These are phyloP conservation scores for Botrytis sinoallii DNA, from an alignment of 2,329 filamentous ascomycete genomes.

Conservation along the genomic window DNA sequence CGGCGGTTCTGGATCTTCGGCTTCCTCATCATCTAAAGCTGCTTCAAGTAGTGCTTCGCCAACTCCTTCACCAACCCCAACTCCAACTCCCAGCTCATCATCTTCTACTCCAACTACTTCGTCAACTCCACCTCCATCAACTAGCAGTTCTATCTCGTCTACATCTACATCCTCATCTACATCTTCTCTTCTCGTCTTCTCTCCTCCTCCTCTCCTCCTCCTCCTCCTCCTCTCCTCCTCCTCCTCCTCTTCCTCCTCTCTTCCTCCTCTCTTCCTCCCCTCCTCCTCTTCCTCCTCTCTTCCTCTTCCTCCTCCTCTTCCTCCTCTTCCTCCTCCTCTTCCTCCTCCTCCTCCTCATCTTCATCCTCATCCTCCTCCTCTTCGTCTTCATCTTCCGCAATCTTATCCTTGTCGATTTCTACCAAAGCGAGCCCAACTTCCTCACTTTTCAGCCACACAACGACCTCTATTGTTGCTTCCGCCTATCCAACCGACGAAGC, in stretches of 20 bases:
- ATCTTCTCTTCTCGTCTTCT: constrained; percentile 17
- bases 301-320: constrained; percentile 12
- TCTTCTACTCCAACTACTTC: constrained; percentile 23
- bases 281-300: constrained; percentile 23
- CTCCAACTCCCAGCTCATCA: constrained; percentile 30
- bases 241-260: background rate
- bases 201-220: constrained; percentile 23
- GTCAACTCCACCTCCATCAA: constrained; percentile 25
- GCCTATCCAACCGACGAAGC: constrained; percentile 22
- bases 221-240: constrained; percentile 24
- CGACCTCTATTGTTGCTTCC: constrained; percentile 20
- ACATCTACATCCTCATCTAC: constrained; percentile 26
- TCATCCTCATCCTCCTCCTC: background rate
- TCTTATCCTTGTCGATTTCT: constrained; percentile 17
- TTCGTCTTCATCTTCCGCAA: constrained; percentile 18
- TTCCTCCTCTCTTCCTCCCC: constrained; percentile 26
- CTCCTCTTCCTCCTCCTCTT: constrained; percentile 25
- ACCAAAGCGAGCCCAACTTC: constrained; percentile 13
- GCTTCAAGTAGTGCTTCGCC: constrained; percentile 13
- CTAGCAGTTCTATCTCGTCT: constrained; percentile 17
- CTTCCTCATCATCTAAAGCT: constrained; percentile 21
- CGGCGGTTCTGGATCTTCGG: constrained; percentile 28
- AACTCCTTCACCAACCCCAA: constrained; percentile 28
- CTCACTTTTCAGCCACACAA: constrained; percentile 20
- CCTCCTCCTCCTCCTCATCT: constrained; percentile 12